phyloP scores from a whole-genome alignment of 306 rosid species.

The Abrus precatorius region DNA sequence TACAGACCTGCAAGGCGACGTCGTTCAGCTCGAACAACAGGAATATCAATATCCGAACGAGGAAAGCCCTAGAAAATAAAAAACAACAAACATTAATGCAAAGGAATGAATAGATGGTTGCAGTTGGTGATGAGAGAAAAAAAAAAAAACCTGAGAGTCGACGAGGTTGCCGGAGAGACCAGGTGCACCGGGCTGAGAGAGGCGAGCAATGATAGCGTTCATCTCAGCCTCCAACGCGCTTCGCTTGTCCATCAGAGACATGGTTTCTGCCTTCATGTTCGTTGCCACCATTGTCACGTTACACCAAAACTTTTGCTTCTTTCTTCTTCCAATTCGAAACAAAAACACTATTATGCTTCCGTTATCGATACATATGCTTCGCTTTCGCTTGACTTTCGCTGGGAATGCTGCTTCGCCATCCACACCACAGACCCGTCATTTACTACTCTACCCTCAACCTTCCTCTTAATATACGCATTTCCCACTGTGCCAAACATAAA shows the following conservation, averaged over 20 bases:
- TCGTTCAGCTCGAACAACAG: conserved; percentile 74
- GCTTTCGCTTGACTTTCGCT: no score
- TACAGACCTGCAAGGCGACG: conserved; percentile 74
- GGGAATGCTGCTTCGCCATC: no score
- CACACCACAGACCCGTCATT: no score
- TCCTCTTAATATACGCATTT: no score
- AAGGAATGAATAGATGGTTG: not conserved
- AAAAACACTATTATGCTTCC: not conserved
- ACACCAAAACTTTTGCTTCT: not conserved
- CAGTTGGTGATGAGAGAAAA: not conserved
- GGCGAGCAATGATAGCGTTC: conserved; percentile 76
- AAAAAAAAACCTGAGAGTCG: conserved; percentile 68
- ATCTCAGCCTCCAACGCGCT: conserved; percentile 74
- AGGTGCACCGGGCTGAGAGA: conserved; percentile 84
- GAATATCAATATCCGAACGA: conserved; percentile 85
- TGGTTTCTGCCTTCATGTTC: conserved; percentile 81
- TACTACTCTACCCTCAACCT: no score
- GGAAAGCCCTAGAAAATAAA: conserved; percentile 79
- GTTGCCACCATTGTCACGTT: conserved; percentile 71
- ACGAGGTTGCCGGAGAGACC: conserved; percentile 83
- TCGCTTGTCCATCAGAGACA: conserved; percentile 77
- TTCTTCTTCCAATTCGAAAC: not conserved
- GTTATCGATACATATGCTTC: not conserved
- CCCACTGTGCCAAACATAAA: no score
- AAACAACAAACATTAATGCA: not conserved